Conservation (phyloP, 805 yeast species). For the Pichia kluyveri region DNA sequence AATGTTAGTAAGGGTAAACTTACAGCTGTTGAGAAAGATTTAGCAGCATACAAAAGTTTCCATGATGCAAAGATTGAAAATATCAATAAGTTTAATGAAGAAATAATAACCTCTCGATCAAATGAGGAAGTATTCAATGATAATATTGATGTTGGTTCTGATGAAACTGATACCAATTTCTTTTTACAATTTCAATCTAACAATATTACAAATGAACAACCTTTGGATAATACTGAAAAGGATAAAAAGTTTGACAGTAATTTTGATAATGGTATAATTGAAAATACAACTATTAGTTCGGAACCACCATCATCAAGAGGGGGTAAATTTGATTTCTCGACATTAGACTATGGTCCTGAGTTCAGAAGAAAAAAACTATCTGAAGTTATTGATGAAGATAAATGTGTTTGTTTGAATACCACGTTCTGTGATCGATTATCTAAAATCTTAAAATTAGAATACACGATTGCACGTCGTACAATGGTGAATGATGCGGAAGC, state of each 20-base stretch:
- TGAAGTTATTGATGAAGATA: slow-evolving; percentile 34
- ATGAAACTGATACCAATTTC: not conserved
- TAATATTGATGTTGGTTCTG: not conserved
- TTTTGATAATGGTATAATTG: not conserved
- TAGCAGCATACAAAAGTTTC: not conserved
- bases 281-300: not conserved
- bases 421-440: slow-evolving; percentile 33
- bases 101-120: not conserved
- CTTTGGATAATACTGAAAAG: not conserved
- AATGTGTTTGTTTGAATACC: slow-evolving; percentile 36
- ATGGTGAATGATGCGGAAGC: slow-evolving; percentile 33
- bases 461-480: slow-evolving; percentile 46
- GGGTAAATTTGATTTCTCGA: not conserved
- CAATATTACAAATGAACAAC: not conserved
- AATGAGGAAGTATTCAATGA: not conserved
- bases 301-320: not conserved
- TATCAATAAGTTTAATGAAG: not conserved
- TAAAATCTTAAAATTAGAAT: slow-evolving; percentile 30
- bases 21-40: not conserved
- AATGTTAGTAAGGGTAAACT: not conserved
- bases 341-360: slow-evolving; percentile 22
- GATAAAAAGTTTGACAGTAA: not conserved
- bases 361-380: slow-evolving; percentile 22
- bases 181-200: not conserved
- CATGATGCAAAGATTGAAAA: not conserved